Base-by-base conservation (phyloP, 1,139 yeast species). In the Suhomyces atakaporum region DNA sequence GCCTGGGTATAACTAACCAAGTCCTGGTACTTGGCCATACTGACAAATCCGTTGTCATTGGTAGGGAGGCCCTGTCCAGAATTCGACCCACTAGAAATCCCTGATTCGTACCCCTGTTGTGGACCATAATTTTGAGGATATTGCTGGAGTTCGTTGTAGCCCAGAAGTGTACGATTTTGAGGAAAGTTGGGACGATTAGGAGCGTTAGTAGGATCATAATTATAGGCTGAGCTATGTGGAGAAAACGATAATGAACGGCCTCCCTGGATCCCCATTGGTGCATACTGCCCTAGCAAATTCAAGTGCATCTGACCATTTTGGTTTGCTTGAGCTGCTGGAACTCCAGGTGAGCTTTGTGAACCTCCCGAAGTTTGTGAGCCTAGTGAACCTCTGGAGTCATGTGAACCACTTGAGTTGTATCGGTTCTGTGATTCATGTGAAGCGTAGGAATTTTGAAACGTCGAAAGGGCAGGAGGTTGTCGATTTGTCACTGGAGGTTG, bases 1-100 rank as follows among this genome's bases (percentile, higher is more conserved):
- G 59, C 47, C 24, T 60, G 62, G 3, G 73, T 63, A 41, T 66
- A 66, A 7, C 53, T 48, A 16, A 64, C 62, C 33, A 67, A 53
- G 33, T 66, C 68, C 36, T 64, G 66, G 43, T 66, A 67, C 39
- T 54, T 54, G 3, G 58, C 52, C 37, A 60, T 43, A 10, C 63
- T 50, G 11, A 67, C 64, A 25, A 11, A 48, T n/a, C 22, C 34
- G 3, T 15, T 9, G 16, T 23, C 13, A n/a, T 24, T 23, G 29
- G 22, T 11, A 16, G 2, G 22, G 29, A n/a, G n/a, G n/a, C n/a
- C n/a, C n/a, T n/a, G n/a, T 22, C 12, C 24, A 22, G n/a, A 22
- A 22, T 18, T 18, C 7, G 20, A 18, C 5, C 7, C 20, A 18
- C 20, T 18, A 18, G 20, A 18, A 5, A 18, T 18, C 8, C 20